Percentiles rank a stretch among this genome's conserved stretches.
Conservation (phyloP, 345 rosid species). For the Litchi chinensis region DNA sequence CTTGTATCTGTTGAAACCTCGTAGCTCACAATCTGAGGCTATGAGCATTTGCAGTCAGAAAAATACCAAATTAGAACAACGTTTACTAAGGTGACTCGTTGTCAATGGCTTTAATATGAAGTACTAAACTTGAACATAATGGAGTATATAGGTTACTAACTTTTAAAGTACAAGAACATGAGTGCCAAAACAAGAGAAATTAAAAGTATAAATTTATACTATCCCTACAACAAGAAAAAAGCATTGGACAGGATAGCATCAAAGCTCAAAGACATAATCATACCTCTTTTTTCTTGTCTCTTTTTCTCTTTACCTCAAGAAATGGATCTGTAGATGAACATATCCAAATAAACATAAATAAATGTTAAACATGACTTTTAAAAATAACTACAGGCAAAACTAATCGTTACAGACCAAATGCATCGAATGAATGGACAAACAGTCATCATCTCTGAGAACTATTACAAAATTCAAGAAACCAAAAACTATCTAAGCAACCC, state of each 20-base stretch:
- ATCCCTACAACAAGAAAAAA: background rate
- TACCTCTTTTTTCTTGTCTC: constrained; percentile 88
- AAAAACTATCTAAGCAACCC: background rate
- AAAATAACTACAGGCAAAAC: background rate
- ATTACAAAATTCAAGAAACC: background rate
- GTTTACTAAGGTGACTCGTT: background rate
- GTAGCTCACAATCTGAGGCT: constrained; percentile 45
- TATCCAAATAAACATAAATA: constrained; percentile 18
- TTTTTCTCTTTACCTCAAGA: constrained; percentile 76
- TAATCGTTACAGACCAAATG: background rate
- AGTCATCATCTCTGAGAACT: background rate
- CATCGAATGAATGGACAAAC: background rate
- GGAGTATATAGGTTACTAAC: background rate
- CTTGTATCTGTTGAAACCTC: constrained; percentile 41
- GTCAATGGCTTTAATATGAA: background rate
- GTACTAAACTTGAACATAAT: background rate
- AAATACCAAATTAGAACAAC: constrained; percentile 15
- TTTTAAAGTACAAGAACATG: background rate
- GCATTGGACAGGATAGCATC: background rate
- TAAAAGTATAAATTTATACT: background rate
- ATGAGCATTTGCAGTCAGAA: constrained; percentile 27
- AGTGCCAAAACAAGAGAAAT: background rate
- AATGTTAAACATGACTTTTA: background rate
- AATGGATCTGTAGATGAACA: constrained; percentile 63
- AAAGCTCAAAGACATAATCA: background rate